These are phyloP conservation scores for Sporothrix euskadiensis DNA, from an alignment of 2,329 filamentous ascomycete genomes.

Conservation along the genomic window DNA sequence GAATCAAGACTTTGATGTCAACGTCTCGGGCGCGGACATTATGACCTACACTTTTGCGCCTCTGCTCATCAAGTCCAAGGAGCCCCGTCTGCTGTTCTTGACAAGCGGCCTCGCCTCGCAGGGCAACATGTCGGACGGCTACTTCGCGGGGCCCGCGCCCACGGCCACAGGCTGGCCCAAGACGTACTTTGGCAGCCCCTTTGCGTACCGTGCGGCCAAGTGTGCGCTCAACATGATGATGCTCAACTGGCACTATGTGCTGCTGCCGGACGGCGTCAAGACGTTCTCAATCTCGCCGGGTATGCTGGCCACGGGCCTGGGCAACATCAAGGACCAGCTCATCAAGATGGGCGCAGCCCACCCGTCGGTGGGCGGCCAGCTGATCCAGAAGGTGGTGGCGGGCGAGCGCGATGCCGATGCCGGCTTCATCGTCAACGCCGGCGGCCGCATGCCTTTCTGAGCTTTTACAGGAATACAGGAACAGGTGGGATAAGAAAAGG, in stretches of 20 bases:
- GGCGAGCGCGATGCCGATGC: slow-evolving; percentile 41
- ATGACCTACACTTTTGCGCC: slow-evolving; percentile 46
- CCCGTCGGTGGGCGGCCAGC: slow-evolving; percentile 37
- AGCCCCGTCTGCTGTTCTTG: slow-evolving; percentile 53
- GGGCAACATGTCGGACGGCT: slow-evolving; percentile 27
- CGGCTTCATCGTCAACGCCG: slow-evolving; percentile 5
- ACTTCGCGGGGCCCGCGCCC: slow-evolving; percentile 21
- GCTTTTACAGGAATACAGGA: neutral
- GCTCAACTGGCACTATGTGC: slow-evolving; percentile 45
- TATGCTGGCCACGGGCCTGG: slow-evolving; percentile 50
- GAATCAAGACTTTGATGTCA: slow-evolving; percentile 52
- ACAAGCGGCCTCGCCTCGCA: slow-evolving; percentile 48
- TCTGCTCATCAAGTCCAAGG: slow-evolving; percentile 46
- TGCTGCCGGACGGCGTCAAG: slow-evolving; percentile 53
- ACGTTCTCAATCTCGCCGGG: slow-evolving; percentile 52
- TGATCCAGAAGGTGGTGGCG: slow-evolving; percentile 44
- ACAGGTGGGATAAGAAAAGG: neutral
- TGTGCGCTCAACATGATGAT: slow-evolving; percentile 52
- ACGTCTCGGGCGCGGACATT: slow-evolving; percentile 50
- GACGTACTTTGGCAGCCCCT: neutral
- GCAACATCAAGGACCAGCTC: slow-evolving; percentile 35
- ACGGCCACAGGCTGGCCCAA: slow-evolving; percentile 46
- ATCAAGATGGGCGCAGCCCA: slow-evolving; percentile 32
- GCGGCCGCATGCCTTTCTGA: slow-evolving; percentile 23
- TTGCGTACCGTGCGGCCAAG: slow-evolving; percentile 34